phyloP scores from a whole-genome alignment of 768 basidiomycete genomes.

The Tulasnella sp. region DNA sequence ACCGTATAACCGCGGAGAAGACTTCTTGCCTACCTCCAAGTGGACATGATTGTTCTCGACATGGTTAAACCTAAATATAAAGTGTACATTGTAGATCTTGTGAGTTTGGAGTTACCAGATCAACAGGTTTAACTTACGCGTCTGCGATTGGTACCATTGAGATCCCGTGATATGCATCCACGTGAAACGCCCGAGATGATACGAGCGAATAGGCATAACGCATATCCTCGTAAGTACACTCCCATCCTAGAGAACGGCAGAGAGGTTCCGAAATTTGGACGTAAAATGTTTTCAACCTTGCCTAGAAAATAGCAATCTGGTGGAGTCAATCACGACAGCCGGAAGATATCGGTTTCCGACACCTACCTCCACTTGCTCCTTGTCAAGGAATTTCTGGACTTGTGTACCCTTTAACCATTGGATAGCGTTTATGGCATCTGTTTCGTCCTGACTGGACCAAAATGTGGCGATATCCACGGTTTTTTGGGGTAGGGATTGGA shows the following conservation, averaged over 20 bases:
- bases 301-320: not conserved
- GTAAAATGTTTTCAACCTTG: not conserved
- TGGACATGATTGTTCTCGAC: conserved; percentile 54
- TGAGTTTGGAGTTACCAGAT: conserved; percentile 23
- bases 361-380: not conserved
- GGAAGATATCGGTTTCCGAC: no score
- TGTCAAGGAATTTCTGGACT: conserved; percentile 11
- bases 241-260: not conserved
- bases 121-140: conserved; percentile 36
- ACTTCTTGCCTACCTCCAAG: conserved; percentile 41
- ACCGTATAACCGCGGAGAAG: not conserved
- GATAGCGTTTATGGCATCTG: conserved; percentile 18
- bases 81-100: not conserved
- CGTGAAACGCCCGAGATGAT: conserved; percentile 68
- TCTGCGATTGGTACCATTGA: conserved; percentile 81
- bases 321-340: no score
- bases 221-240: conserved; percentile 20
- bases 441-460: conserved; percentile 21
- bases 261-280: not conserved
- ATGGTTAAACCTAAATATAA: conserved; percentile 53
- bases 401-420: conserved; percentile 24
- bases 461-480: conserved; percentile 23
- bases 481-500: conserved; percentile 25
- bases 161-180: conserved; percentile 68
- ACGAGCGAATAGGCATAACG: conserved; percentile 50